Conservation (phyloP, 148 eudicot species). For the Vaccinium myrtillus region DNA sequence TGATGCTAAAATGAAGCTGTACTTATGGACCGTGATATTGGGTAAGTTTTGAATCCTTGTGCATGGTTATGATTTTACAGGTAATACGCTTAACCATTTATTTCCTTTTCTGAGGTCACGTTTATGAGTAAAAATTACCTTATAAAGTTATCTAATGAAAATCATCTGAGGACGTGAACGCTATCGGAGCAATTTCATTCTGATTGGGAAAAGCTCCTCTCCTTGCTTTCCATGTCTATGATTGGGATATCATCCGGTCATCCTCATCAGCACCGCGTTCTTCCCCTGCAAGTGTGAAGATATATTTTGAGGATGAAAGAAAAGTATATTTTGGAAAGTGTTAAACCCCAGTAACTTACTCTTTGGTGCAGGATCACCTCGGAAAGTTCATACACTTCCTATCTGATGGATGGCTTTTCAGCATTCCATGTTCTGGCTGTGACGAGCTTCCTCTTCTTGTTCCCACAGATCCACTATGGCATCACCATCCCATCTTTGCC, state of each 20-base stretch:
- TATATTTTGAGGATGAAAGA: conserved; percentile 26
- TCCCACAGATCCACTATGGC: conserved; percentile 48
- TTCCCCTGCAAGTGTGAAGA: conserved; percentile 29
- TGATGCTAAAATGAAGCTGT: background rate
- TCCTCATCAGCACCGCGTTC: conserved; percentile 13
- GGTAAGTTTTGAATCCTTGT: conserved; percentile 6
- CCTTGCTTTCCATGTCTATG: background rate
- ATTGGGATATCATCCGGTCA: conserved; percentile 10
- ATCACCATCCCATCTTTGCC: conserved; percentile 45
- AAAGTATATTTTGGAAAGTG: conserved; percentile 34
- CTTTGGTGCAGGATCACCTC: conserved; percentile 84
- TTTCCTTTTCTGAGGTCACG: conserved; percentile 1
- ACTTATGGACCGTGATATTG: background rate
- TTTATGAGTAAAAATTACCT: background rate
- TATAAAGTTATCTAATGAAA: background rate
- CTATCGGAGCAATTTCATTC: conserved; percentile 9
- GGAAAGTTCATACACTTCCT: conserved; percentile 34
- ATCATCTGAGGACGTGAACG: background rate
- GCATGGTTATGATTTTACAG: background rate
- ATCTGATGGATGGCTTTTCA: conserved; percentile 57
- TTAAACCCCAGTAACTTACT: conserved; percentile 56
- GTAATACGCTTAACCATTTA: background rate
- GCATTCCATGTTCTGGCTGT: conserved; percentile 48
- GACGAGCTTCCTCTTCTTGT: conserved; percentile 58
- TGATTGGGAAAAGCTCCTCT: background rate